These are phyloP conservation scores for Penicillium sp. DNA, from an alignment of 2,329 filamentous ascomycete genomes.

Conservation along the genomic window DNA sequence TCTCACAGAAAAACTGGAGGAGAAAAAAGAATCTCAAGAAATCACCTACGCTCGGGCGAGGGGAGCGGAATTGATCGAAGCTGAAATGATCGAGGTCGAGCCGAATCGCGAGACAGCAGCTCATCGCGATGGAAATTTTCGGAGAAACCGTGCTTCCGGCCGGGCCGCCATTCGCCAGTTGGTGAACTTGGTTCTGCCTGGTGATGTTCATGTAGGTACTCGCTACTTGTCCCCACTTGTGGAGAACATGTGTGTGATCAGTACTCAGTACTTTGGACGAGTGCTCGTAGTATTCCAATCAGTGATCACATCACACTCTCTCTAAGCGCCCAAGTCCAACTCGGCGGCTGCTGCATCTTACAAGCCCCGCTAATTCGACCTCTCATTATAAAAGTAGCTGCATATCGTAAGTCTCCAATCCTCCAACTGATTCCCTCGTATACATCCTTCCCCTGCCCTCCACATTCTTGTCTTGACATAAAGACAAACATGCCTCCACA, in stretches of 20 bases:
- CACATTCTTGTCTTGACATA: constrained; percentile 7
- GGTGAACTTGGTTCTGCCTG: background rate
- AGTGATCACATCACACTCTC: constrained; percentile 23
- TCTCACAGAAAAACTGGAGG: background rate
- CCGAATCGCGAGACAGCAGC: constrained; percentile 7
- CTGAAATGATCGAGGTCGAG: constrained; percentile 6
- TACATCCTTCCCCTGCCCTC: background rate
- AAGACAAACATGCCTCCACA: constrained; percentile 46
- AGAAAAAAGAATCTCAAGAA: background rate
- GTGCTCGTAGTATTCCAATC: constrained; percentile 14
- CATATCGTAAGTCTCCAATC: constrained; percentile 13
- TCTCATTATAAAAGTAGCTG: constrained; percentile 22
- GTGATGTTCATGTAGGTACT: background rate
- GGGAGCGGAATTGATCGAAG: constrained; percentile 4
- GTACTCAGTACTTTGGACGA: constrained; percentile 14
- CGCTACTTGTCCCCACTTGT: constrained; percentile 8
- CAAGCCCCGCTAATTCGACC: constrained; percentile 16
- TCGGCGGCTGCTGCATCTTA: constrained; percentile 24
- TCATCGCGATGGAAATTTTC: constrained; percentile 38
- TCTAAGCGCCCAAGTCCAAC: constrained; percentile 25
- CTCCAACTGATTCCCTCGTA: background rate
- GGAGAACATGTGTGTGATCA: constrained; percentile 9
- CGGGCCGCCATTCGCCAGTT: background rate
- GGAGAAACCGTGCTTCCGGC: constrained; percentile 33
- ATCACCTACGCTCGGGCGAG: constrained; percentile 5